Percentiles rank a stretch among this genome's conserved stretches.
These are phyloP conservation scores for Sporothrix pallida DNA, from an alignment of 2,329 filamentous ascomycete genomes.

Conservation along the genomic window DNA sequence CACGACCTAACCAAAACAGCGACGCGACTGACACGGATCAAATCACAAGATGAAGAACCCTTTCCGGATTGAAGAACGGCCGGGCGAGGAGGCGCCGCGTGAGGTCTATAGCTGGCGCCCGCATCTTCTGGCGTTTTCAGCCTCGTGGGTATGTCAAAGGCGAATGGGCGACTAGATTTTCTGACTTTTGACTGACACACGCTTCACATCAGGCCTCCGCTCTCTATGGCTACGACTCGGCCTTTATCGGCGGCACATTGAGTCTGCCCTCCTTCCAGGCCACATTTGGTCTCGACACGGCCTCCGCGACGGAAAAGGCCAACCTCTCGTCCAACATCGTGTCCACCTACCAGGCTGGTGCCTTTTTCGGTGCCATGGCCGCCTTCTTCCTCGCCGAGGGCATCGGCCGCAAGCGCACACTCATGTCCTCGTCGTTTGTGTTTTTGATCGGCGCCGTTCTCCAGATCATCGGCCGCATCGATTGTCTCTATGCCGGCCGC, in stretches of 20 bases:
- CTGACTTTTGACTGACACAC: too few species aligned
- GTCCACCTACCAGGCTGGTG: slow-evolving; percentile 13
- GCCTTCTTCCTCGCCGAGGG: neutral
- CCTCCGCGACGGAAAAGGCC: neutral
- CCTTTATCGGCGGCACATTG: neutral
- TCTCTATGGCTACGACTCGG: slow-evolving; percentile 13
- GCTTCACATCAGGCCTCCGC: neutral
- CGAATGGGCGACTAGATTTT: too few species aligned
- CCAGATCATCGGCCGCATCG: slow-evolving; percentile 3
- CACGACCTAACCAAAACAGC: too few species aligned
- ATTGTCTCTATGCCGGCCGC: neutral
- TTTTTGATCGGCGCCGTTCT: neutral
- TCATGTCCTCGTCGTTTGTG: neutral
- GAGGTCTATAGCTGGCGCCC: neutral
- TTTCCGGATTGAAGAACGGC: slow-evolving; percentile 11
- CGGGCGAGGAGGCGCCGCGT: slow-evolving; percentile 2
- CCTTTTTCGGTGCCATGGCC: neutral
- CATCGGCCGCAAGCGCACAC: slow-evolving; percentile 6
- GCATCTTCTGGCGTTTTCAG: neutral
- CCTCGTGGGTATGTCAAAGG: neutral
- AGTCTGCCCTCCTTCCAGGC: slow-evolving; percentile 2
- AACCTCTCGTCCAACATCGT: slow-evolving; percentile 11
- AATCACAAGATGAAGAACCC: slow-evolving; percentile 7
- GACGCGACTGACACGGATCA: neutral
- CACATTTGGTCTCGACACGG: slow-evolving; percentile 5